phyloP scores from a whole-genome alignment of 495 filamentous ascomycete species.

The Daldinia loculata region DNA sequence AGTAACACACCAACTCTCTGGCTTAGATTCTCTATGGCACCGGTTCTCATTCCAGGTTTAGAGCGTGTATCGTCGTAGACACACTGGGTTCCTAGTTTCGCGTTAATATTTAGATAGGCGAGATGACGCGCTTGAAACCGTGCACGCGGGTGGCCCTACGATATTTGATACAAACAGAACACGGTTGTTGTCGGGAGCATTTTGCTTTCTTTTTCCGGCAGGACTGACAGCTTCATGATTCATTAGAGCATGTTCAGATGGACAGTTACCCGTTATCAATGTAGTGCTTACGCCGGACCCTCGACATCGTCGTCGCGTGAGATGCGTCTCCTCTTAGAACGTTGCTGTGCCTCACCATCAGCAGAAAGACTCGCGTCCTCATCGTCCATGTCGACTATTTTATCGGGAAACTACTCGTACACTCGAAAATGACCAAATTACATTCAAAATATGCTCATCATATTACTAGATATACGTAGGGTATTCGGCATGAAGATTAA shows the following conservation, averaged over 20 bases:
- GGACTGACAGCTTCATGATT: constrained; percentile 47
- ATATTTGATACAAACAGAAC: constrained; percentile 36
- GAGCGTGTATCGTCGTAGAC: constrained; percentile 44
- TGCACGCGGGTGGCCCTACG: constrained; percentile 32
- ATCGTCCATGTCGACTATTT: background rate
- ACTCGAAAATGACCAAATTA: background rate
- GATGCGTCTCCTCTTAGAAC: background rate
- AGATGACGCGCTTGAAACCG: background rate
- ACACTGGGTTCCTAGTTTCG: background rate
- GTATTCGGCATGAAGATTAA: background rate
- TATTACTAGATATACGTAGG: background rate
- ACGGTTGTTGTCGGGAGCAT: constrained; percentile 52
- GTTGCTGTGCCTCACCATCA: background rate
- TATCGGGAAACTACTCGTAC: background rate
- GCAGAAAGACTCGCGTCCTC: background rate
- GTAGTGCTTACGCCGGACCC: background rate
- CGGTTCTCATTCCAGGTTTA: constrained; percentile 52
- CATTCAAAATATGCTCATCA: background rate
- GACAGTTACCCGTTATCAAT: background rate
- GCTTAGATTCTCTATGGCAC: constrained; percentile 53
- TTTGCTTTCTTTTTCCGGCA: constrained; percentile 56
- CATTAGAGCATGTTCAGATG: background rate
- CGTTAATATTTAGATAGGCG: background rate
- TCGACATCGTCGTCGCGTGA: background rate
- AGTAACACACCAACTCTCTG: constrained; percentile 43